Conservation (phyloP, 371 early-diverging fungal genomes). For the Haplosporangium sp. region DNA sequence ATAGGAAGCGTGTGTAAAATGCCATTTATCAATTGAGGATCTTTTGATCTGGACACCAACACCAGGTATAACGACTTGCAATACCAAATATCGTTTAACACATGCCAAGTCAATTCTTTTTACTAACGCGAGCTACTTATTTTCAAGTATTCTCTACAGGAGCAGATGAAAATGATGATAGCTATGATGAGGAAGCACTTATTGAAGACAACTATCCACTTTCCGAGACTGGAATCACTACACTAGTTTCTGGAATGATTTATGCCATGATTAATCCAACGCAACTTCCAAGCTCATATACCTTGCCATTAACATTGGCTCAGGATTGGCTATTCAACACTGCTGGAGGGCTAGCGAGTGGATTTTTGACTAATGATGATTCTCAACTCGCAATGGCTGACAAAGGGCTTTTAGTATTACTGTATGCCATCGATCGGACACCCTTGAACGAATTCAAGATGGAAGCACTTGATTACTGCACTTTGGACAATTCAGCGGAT, state of each 20-base stretch:
- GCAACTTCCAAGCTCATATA: conserved; percentile 17
- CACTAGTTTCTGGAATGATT: conserved; percentile 42
- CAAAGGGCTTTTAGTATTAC: conserved; percentile 38
- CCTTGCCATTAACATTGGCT: conserved; percentile 32
- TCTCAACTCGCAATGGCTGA: conserved; percentile 45
- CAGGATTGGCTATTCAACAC: conserved; percentile 45
- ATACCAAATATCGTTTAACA: no score
- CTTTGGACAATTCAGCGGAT: conserved; percentile 34
- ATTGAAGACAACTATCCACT: conserved; percentile 51
- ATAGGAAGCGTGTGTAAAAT: conserved; percentile 32
- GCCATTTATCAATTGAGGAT: conserved; percentile 39
- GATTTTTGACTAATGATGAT: conserved; percentile 35
- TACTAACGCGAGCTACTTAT: conserved; percentile 35
- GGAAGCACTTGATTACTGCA: conserved; percentile 41
- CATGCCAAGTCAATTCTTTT: not conserved
- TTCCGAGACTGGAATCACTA: conserved; percentile 48
- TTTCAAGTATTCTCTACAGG: conserved; percentile 45
- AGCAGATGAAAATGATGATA: conserved; percentile 40
- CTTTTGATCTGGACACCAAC: conserved; percentile 47
- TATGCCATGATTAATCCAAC: conserved; percentile 22
- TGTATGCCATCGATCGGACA: conserved; percentile 47
- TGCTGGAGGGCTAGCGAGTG: conserved; percentile 49
- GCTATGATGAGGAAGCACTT: conserved; percentile 48
- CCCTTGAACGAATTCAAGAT: conserved; percentile 24
- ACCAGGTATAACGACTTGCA: conserved; percentile 20